Conservation (phyloP, 352 stramenopile species). For the Globisporangium sylvaticum region DNA sequence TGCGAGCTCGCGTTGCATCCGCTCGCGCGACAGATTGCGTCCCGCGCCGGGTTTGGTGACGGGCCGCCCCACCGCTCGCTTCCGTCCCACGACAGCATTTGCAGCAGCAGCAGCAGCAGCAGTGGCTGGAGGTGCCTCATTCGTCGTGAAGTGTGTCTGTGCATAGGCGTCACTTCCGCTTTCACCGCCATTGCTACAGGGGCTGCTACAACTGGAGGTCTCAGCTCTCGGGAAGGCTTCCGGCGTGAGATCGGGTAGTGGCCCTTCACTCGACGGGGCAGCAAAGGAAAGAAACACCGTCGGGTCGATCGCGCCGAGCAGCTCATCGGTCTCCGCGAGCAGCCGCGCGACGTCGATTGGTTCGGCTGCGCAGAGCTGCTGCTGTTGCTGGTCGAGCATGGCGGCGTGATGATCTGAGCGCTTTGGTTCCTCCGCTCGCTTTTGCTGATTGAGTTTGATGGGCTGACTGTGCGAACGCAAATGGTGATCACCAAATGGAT, state of each 20-base stretch:
- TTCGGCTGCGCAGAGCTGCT: no score
- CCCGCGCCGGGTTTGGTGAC: background rate
- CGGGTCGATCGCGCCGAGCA: background rate
- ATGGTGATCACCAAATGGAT: no score
- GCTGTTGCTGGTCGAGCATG: no score
- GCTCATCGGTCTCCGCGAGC: background rate
- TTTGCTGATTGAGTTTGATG: no score
- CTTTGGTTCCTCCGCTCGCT: no score
- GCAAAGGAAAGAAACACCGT: background rate
- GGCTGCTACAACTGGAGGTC: background rate
- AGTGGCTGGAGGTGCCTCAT: background rate
- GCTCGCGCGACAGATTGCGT: background rate
- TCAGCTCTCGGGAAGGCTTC: background rate
- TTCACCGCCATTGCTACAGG: no score
- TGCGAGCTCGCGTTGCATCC: background rate
- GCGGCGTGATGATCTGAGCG: no score
- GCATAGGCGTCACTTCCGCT: background rate
- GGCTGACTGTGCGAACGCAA: no score
- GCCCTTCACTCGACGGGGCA: background rate
- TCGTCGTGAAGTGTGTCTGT: background rate
- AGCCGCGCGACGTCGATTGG: no score
- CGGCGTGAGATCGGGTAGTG: background rate
- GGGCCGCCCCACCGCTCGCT: no score
- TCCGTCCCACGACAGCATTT: background rate
- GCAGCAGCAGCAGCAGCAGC: background rate